Percentiles rank a stretch among this genome's conserved stretches.
Evolutionary conservation across 2,329 filamentous ascomycete genomes (phyloP).

Genomic region (Aspergillus sp.): DNA sequence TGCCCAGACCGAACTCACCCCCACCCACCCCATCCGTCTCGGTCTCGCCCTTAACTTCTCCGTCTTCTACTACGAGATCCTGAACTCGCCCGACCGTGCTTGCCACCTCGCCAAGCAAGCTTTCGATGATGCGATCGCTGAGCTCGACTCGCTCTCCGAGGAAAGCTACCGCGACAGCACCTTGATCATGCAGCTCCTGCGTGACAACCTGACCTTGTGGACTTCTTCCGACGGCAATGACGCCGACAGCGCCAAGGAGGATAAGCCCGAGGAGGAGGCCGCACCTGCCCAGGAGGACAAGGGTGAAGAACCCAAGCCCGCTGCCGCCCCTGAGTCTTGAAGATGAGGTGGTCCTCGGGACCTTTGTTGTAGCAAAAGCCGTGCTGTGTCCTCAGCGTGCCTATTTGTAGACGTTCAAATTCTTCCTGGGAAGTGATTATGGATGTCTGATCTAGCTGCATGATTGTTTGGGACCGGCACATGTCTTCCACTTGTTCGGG

Average conservation of each 20-base stretch:
- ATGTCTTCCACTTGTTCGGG: slow-evolving; percentile 31
- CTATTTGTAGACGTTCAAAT: slow-evolving; percentile 26
- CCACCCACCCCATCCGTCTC: slow-evolving; percentile 96
- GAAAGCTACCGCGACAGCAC: slow-evolving; percentile 99
- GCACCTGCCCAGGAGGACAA: slow-evolving; percentile 43
- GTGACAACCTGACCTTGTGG: slow-evolving; percentile 97
- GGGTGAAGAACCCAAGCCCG: slow-evolving; percentile 35
- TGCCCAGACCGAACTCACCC: slow-evolving; percentile 93
- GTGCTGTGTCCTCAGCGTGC: slow-evolving; percentile 22
- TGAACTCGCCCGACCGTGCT: slow-evolving; percentile 95
- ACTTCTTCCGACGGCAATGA: slow-evolving; percentile 89
- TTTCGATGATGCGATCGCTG: slow-evolving; percentile 96
- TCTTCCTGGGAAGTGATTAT: slow-evolving; percentile 30
- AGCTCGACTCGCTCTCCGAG: slow-evolving; percentile 95
- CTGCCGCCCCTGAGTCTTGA: slow-evolving; percentile 32
- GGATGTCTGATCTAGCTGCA: slow-evolving; percentile 32
- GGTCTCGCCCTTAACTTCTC: slow-evolving; percentile 98
- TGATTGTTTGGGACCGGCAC: slow-evolving; percentile 32
- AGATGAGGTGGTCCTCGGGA: slow-evolving; percentile 3
- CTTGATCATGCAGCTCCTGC: slow-evolving; percentile 97
- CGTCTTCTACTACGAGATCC: slow-evolving; percentile 98
- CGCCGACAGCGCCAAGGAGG: slow-evolving; percentile 59
- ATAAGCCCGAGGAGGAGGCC: slow-evolving; percentile 48
- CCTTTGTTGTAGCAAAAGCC: slow-evolving; percentile 21
- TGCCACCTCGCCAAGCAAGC: slow-evolving; percentile 99